Conservation (phyloP, 805 yeast genomes). For the Saccharomyces mikatae region DNA sequence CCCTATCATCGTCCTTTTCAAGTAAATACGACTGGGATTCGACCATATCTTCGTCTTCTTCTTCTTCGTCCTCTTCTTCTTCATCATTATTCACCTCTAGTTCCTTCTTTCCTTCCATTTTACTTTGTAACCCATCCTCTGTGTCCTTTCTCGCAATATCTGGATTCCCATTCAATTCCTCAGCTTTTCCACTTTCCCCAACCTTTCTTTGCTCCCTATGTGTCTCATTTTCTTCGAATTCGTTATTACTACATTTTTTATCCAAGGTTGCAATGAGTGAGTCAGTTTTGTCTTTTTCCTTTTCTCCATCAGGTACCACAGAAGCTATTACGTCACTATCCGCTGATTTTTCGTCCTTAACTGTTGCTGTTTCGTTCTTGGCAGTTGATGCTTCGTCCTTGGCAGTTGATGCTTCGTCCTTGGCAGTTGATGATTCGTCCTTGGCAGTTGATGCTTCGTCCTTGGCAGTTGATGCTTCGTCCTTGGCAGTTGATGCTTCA, state of each 20-base stretch:
- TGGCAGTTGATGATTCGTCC: background rate
- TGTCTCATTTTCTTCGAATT: background rate
- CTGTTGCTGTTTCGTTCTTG: background rate
- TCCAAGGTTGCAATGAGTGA: background rate
- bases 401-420: no score
- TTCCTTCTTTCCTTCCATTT: background rate
- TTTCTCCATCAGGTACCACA: background rate
- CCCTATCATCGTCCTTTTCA: conserved; percentile 49
- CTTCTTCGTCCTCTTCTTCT: conserved; percentile 35
- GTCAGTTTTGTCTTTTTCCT: background rate
- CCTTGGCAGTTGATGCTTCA: background rate
- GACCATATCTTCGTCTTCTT: conserved; percentile 38
- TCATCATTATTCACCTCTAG: conserved; percentile 15
- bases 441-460: no score
- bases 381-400: background rate
- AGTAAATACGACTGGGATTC: conserved; percentile 37
- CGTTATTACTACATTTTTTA: background rate
- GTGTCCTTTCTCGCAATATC: conserved; percentile 28
- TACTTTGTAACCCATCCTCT: conserved; percentile 27
- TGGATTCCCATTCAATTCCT: conserved; percentile 15
- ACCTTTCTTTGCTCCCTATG: conserved; percentile 27
- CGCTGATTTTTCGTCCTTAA: background rate
- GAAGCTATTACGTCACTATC: background rate
- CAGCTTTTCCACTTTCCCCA: conserved; percentile 22
- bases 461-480: background rate